These are phyloP conservation scores for Eleusine indica DNA, from an alignment of 176 grass and related monocot genomes.

Conservation along the genomic window DNA sequence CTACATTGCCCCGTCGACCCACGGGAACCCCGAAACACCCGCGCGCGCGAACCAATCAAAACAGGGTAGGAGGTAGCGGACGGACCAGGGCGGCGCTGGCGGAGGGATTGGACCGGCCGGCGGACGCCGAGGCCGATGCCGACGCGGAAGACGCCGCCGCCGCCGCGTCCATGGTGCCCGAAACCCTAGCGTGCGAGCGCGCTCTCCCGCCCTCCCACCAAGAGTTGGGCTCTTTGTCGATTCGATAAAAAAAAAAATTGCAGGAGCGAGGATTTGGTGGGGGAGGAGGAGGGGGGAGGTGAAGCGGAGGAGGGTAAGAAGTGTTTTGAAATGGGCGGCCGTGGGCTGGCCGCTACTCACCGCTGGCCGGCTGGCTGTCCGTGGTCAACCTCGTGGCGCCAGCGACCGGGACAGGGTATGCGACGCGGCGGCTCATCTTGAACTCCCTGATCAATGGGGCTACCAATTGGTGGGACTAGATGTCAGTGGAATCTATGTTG, in stretches of 20 bases:
- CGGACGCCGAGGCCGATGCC: constrained; percentile 37
- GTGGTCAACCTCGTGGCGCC: constrained; percentile 28
- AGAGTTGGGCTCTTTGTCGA: constrained; percentile 10
- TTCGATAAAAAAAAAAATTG: constrained; percentile 7
- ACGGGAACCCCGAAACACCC: background rate
- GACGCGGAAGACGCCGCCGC: constrained; percentile 34
- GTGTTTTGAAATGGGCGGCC: constrained; percentile 41
- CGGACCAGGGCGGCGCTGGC: constrained; percentile 37
- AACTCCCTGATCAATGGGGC: background rate
- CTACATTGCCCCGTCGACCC: constrained; percentile 29
- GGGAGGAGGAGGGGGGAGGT: background rate
- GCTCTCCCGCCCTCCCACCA: constrained; percentile 3
- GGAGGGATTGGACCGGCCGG: constrained; percentile 50
- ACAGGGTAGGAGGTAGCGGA: background rate
- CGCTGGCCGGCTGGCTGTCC: background rate
- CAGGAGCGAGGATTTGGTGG: constrained; percentile 18
- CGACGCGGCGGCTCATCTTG: background rate
- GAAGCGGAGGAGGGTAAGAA: background rate
- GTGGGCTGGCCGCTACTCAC: background rate
- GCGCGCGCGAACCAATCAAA: background rate
- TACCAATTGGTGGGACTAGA: background rate
- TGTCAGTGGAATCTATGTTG: background rate
- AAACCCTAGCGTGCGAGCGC: constrained; percentile 49
- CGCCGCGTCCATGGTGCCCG: constrained; percentile 35
- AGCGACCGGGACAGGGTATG: background rate